Evolutionary conservation across 1,284 basidiomycete genomes (phyloP).

Genomic region (Cryptococcus maquisensis): DNA sequence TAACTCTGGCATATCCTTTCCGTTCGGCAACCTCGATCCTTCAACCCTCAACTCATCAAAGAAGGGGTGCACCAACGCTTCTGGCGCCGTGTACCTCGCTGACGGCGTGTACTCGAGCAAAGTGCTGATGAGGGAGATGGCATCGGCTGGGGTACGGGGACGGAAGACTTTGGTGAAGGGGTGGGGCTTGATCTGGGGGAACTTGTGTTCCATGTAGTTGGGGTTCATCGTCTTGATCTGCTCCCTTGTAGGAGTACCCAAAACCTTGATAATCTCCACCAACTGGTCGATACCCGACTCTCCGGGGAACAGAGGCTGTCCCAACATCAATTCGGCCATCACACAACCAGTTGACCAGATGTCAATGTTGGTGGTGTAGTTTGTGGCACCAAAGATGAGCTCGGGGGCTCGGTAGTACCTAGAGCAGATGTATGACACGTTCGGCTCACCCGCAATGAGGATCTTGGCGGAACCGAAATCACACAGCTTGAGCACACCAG

Average conservation of each 20-base stretch:
- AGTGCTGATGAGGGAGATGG: constrained; percentile 92
- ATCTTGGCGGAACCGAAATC: constrained; percentile 99
- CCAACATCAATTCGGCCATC: constrained; percentile 99
- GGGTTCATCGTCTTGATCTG: constrained; percentile 99
- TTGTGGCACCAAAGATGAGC: constrained; percentile 98
- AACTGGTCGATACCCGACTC: constrained; percentile 99
- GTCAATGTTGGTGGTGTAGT: constrained; percentile 99
- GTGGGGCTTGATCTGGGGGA: constrained; percentile 98
- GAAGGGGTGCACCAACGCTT: constrained; percentile 93
- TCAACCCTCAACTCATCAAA: constrained; percentile 92
- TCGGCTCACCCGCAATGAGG: constrained; percentile 93
- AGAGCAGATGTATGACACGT: constrained; percentile 99
- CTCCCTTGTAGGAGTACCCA: constrained; percentile 95
- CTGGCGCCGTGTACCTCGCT: constrained; percentile 79
- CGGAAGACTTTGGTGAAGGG: constrained; percentile 98
- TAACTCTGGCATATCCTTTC: constrained; percentile 87
- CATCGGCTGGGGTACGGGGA: constrained; percentile 90
- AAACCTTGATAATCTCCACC: constrained; percentile 99
- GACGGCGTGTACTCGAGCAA: constrained; percentile 96
- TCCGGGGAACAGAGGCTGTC: constrained; percentile 96
- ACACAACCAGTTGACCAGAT: constrained; percentile 99
- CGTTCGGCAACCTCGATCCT: constrained; percentile 91
- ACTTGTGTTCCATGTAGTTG: constrained; percentile 99
- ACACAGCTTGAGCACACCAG: constrained; percentile 94
- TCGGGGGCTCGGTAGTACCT: constrained; percentile 99